Conservation (phyloP, 192 early-diverging fungal species). For the Umbelopsis vinacea region DNA sequence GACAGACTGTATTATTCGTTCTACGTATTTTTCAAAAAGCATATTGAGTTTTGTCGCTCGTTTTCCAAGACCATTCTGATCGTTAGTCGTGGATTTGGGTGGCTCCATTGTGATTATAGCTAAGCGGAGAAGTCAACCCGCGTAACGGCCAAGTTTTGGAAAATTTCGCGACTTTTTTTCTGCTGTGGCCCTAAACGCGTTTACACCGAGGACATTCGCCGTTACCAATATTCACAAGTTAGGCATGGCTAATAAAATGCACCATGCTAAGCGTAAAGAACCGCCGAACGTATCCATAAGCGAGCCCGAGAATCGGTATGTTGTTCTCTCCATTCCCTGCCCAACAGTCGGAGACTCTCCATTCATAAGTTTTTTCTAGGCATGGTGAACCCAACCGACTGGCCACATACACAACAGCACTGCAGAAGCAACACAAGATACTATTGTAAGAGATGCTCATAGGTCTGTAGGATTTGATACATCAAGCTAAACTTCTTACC, state of each 20-base stretch:
- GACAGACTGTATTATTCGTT: constrained; percentile 11
- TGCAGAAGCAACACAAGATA: neutral
- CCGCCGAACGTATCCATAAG: neutral
- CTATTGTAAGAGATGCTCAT: neutral
- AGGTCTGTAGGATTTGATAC: too few species aligned
- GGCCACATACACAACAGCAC: neutral
- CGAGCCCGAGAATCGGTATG: neutral
- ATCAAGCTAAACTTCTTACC: too few species aligned
- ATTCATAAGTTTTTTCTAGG: neutral
- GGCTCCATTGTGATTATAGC: neutral
- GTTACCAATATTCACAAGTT: neutral
- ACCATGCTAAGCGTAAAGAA: neutral
- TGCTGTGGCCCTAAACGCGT: neutral
- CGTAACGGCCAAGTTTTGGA: neutral
- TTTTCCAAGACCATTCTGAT: constrained; percentile 5
- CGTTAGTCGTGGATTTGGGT: neutral
- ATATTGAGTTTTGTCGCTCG: constrained; percentile 8
- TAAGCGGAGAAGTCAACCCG: too few species aligned
- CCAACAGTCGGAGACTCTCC: neutral
- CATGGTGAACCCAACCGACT: neutral
- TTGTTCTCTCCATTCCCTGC: neutral
- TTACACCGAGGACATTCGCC: too few species aligned
- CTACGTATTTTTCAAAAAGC: constrained; percentile 14
- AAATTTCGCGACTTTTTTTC: constrained; percentile 15
- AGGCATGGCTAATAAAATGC: neutral